phyloP scores from a whole-genome alignment of 352 stramenopile genomes.

The Phytophthora tentaculata region DNA sequence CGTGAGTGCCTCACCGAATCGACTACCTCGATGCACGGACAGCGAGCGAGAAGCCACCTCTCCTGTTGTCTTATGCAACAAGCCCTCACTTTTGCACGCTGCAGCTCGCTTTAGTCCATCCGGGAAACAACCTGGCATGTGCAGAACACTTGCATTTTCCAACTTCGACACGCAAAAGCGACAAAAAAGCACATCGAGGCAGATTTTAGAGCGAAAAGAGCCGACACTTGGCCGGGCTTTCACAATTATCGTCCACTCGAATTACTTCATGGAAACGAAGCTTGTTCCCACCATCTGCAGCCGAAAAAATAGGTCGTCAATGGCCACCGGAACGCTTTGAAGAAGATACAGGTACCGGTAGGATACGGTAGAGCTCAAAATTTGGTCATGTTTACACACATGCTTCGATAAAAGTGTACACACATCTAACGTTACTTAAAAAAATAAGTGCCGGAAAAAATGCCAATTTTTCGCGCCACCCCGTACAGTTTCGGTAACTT shows the following conservation, averaged over 20 bases:
- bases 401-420: not conserved
- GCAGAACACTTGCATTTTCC: conserved; percentile 28
- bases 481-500: not conserved
- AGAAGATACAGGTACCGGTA: too few species aligned
- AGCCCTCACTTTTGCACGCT: conserved; percentile 22
- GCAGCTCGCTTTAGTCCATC: conserved; percentile 30
- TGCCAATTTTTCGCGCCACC: conserved; percentile 15
- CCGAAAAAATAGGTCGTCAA: not conserved
- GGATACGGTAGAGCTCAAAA: too few species aligned
- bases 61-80: conserved; percentile 22
- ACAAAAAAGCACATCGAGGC: conserved; percentile 29
- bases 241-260: conserved; percentile 20
- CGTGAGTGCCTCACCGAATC: conserved; percentile 30
- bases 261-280: conserved; percentile 13
- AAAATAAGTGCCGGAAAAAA: too few species aligned
- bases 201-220: conserved; percentile 26
- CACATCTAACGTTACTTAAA: too few species aligned
- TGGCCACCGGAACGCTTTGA: not conserved
- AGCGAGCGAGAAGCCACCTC: conserved; percentile 1
- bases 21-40: conserved; percentile 5
- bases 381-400: not conserved
- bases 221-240: conserved; percentile 13
- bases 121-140: conserved; percentile 29
- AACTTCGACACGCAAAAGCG: conserved; percentile 25
- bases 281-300: conserved; percentile 17